Percentiles rank a stretch among this genome's conserved stretches.
Evolutionary conservation across 1,284 basidiomycete species (phyloP).

Genomic region (Butyriboletus appendiculatus): DNA sequence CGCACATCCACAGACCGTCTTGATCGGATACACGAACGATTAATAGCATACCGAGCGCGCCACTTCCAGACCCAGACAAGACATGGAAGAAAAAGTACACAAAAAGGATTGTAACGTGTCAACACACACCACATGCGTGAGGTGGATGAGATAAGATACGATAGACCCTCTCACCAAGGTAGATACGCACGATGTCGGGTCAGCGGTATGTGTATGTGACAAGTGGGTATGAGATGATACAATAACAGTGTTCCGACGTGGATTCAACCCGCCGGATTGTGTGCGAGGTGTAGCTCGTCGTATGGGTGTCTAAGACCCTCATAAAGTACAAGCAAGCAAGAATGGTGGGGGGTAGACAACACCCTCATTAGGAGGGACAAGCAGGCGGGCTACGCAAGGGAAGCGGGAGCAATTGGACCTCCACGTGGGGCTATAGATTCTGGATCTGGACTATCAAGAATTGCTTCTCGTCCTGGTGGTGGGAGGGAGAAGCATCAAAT

Average conservation of each 20-base stretch:
- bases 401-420: not conserved
- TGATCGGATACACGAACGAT: not conserved
- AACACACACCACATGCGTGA: not conserved
- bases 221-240: conserved; percentile 11
- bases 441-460: conserved; percentile 93
- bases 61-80: not conserved
- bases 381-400: not conserved
- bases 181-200: conserved; percentile 8
- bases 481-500: conserved; percentile 1
- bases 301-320: conserved; percentile 1
- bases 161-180: not conserved
- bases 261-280: not conserved
- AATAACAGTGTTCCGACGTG: conserved; percentile 6
- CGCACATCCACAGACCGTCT: not conserved
- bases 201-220: conserved; percentile 11
- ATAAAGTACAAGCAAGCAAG: conserved; percentile 12
- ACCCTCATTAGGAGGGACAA: not conserved
- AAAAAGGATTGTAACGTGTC: not conserved
- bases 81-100: not conserved
- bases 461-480: conserved; percentile 86
- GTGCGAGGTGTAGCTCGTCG: conserved; percentile 2
- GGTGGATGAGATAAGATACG: not conserved
- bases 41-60: not conserved
- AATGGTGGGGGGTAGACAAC: conserved; percentile 1
- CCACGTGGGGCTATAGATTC: conserved; percentile 49